Conservation (phyloP, 176 grass and related monocot genomes). For the Oropetium thomaeum region DNA sequence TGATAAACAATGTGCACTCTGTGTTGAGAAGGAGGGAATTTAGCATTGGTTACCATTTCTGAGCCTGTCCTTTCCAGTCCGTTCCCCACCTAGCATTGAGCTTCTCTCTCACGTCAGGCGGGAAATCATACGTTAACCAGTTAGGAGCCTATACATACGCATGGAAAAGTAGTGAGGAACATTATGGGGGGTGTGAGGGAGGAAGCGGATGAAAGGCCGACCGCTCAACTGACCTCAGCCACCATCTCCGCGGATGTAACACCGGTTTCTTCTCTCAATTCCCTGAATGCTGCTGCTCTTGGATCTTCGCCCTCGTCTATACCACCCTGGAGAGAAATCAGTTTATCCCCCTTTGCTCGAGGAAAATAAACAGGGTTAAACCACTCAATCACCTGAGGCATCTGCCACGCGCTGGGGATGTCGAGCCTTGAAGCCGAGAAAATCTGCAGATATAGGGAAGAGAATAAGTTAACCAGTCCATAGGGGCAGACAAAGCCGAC, state of each 20-base stretch:
- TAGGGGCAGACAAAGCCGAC: background rate
- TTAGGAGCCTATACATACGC: constrained; percentile 42
- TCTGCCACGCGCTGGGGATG: constrained; percentile 79
- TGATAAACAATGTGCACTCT: background rate
- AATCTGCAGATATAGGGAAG: constrained; percentile 34
- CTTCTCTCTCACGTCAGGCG: constrained; percentile 52
- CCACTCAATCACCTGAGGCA: constrained; percentile 70
- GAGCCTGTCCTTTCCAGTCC: constrained; percentile 86
- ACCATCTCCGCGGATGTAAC: constrained; percentile 79
- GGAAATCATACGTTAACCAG: constrained; percentile 96
- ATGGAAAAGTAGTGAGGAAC: background rate
- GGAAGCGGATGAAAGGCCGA: background rate
- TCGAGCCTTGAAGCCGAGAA: constrained; percentile 87
- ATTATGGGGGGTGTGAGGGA: too few species aligned
- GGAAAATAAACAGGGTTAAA: too few species aligned
- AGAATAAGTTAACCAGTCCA: background rate
- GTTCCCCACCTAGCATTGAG: constrained; percentile 74
- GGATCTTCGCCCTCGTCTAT: constrained; percentile 77
- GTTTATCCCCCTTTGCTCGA: too few species aligned
- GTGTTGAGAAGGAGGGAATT: background rate
- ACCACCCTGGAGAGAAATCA: constrained; percentile 54
- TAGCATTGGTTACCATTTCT: constrained; percentile 63
- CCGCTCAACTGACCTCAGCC: constrained; percentile 47
- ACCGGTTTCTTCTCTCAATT: constrained; percentile 87
- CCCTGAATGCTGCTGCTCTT: constrained; percentile 61